Conservation (phyloP, 176 grass and related monocot genomes). For the Paspalum notatum region DNA sequence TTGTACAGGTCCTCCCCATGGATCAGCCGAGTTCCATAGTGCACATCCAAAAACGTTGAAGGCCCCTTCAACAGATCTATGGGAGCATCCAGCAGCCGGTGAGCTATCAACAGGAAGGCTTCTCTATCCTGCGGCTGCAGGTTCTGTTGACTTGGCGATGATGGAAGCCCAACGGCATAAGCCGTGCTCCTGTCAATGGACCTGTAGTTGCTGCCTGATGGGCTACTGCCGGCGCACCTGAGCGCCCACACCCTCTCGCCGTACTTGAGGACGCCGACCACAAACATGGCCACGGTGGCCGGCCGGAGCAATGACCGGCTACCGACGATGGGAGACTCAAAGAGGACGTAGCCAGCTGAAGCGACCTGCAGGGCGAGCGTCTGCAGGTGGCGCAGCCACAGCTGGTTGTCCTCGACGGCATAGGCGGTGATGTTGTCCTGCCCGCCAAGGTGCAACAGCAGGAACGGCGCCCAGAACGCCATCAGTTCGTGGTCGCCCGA, state of each 20-base stretch:
- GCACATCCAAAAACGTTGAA: background rate
- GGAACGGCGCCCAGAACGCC: background rate
- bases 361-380: background rate
- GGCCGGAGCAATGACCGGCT: background rate
- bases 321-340: background rate
- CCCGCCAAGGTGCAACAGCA: conserved; percentile 11
- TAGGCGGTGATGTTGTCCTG: conserved; percentile 35
- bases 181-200: background rate
- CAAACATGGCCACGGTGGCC: background rate
- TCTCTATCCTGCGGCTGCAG: background rate
- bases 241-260: conserved; percentile 11
- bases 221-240: background rate
- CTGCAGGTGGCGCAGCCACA: conserved; percentile 23
- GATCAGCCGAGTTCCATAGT: background rate
- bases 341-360: background rate
- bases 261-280: background rate
- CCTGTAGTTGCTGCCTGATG: background rate
- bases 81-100: background rate
- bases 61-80: background rate
- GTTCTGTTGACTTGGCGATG: background rate
- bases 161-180: background rate
- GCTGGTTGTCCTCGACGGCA: background rate
- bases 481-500: background rate
- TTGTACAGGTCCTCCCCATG: background rate
- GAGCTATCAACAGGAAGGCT: background rate